Conservation (phyloP, 2,329 filamentous ascomycete species). For the Colletotrichum lentis region DNA sequence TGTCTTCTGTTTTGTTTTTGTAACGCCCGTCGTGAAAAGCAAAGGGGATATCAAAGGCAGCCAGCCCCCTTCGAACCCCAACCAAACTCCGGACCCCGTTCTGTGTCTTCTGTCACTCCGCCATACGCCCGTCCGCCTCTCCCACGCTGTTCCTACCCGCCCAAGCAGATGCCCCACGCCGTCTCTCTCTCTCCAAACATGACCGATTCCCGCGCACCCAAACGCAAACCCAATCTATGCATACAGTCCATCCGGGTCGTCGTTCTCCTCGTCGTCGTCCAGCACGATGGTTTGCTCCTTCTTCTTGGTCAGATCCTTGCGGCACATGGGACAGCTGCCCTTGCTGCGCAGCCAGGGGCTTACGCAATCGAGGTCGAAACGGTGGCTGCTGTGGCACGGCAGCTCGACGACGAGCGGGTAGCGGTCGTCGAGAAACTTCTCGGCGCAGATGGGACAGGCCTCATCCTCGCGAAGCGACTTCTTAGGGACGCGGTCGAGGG, state of each 20-base stretch:
- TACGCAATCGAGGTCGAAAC: slow-evolving; percentile 73
- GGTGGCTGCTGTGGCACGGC: slow-evolving; percentile 66
- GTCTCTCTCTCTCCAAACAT: not conserved
- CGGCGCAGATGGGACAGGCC: slow-evolving; percentile 69
- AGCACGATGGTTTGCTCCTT: slow-evolving; percentile 54
- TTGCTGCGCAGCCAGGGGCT: slow-evolving; percentile 71
- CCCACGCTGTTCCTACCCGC: not conserved
- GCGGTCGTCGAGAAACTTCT: slow-evolving; percentile 67
- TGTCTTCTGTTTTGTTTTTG: not conserved
- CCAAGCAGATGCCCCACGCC: too few species aligned
- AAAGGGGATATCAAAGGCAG: slow-evolving; percentile 29
- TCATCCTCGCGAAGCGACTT: slow-evolving; percentile 60
- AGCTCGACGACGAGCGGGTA: slow-evolving; percentile 71
- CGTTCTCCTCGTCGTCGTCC: slow-evolving; percentile 60
- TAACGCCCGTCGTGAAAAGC: slow-evolving; percentile 9
- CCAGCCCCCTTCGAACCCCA: slow-evolving; percentile 21
- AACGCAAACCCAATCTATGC: slow-evolving; percentile 40
- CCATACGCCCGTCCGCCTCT: not conserved
- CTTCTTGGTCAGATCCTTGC: slow-evolving; percentile 67
- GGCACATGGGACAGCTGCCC: slow-evolving; percentile 70
- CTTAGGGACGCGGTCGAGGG: slow-evolving; percentile 65
- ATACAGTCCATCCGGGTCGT: slow-evolving; percentile 61
- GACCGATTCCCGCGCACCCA: too few species aligned
- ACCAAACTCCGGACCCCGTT: not conserved
- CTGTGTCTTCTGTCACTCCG: not conserved